A percentile compares a stretch with the other conserved stretches of the same genome.
phyloP scores from a whole-genome alignment of 1,284 basidiomycete species.

The Fomitopsis schrenkii region DNA sequence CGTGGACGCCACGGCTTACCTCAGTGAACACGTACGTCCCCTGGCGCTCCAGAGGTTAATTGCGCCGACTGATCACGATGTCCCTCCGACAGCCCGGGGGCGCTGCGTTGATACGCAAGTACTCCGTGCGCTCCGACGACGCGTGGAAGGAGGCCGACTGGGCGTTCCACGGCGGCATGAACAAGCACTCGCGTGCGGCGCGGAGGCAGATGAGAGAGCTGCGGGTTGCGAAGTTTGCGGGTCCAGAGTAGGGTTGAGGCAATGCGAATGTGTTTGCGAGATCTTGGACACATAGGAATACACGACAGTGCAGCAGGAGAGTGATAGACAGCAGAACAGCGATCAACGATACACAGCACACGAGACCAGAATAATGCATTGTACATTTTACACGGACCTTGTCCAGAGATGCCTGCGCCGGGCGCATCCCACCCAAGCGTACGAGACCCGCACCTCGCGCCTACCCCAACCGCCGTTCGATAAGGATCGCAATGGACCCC shows the following conservation, averaged over 20 bases:
- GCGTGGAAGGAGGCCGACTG: constrained; percentile 46
- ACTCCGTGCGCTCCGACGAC: constrained; percentile 30
- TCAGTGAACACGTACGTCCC: constrained; percentile 60
- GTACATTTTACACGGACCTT: too few species aligned
- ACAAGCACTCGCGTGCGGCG: constrained; percentile 66
- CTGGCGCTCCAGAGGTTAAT: not conserved
- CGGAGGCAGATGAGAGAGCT: constrained; percentile 49
- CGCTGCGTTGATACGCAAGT: constrained; percentile 41
- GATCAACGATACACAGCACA: not conserved
- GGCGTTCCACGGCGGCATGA: constrained; percentile 71
- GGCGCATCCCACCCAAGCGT: not conserved
- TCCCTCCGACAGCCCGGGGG: constrained; percentile 47
- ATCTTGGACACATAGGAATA: not conserved
- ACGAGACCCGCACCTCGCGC: not conserved
- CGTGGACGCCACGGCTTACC: constrained; percentile 61
- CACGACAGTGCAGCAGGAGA: not conserved
- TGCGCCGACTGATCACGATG: not conserved
- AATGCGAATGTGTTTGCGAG: not conserved
- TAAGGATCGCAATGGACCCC: not conserved
- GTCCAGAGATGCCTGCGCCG: not conserved
- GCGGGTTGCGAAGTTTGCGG: constrained; percentile 38
- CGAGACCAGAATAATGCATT: too few species aligned
- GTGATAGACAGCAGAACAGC: not conserved
- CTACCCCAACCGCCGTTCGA: constrained; percentile 3
- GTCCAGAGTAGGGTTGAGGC: not conserved